Percentiles rank a stretch among this genome's conserved stretches.
These are phyloP conservation scores for Alternaria gaisen DNA, from an alignment of 2,329 filamentous ascomycete species.

Conservation along the genomic window DNA sequence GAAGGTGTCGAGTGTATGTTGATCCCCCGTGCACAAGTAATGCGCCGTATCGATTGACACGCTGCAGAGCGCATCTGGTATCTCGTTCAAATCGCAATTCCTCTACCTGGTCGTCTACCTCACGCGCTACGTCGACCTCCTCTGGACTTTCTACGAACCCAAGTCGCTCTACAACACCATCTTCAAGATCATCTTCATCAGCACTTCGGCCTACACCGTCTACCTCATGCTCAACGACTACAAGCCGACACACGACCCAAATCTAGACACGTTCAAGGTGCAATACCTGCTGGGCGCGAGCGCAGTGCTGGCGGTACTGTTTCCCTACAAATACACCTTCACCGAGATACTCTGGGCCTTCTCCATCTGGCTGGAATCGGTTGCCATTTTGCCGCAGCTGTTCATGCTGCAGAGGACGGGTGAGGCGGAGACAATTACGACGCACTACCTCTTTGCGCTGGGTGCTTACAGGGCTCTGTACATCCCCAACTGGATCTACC, in stretches of 20 bases:
- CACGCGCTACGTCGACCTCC: constrained; percentile 90
- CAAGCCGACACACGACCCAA: constrained; percentile 96
- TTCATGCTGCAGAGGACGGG: constrained; percentile 98
- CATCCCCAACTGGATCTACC: constrained; percentile 98
- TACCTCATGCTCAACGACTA: constrained; percentile 98
- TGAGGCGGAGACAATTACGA: constrained; percentile 99
- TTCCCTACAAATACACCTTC: constrained; percentile 83
- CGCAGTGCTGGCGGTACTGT: constrained; percentile 78
- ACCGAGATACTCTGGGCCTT: constrained; percentile 95
- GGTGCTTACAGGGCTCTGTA: constrained; percentile 92
- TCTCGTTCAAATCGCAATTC: constrained; percentile 98
- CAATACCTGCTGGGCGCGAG: constrained; percentile 90
- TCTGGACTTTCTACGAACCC: constrained; percentile 81
- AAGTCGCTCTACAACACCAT: constrained; percentile 81
- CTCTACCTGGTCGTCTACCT: constrained; percentile 94
- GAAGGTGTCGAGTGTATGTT: constrained; percentile 80
- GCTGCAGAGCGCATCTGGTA: constrained; percentile 88
- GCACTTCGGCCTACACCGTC: constrained; percentile 88
- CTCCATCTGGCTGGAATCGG: constrained; percentile 96
- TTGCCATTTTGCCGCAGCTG: constrained; percentile 94
- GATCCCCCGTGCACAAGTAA: background rate
- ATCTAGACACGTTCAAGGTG: constrained; percentile 96
- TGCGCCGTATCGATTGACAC: constrained; percentile 10
- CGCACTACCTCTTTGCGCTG: constrained; percentile 94
- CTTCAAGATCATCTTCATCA: constrained; percentile 96